phyloP scores from a whole-genome alignment of 805 yeast species.

The Teunomyces funiuensis region DNA sequence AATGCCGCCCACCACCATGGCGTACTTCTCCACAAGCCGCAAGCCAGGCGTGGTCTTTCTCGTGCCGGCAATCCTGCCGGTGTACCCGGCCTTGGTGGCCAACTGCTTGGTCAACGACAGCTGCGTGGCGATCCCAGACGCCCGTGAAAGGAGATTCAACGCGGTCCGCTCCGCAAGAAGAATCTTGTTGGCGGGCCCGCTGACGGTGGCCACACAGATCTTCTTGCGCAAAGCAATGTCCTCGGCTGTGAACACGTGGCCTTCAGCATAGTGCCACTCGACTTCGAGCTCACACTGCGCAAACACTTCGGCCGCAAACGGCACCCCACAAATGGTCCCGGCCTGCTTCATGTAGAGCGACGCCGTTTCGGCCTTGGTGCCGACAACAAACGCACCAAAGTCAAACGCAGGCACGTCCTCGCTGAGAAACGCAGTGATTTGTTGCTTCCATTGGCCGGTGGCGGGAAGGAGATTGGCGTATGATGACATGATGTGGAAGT shows the following conservation, averaged over 20 bases:
- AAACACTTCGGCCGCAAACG: conserved; percentile 85
- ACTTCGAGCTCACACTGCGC: conserved; percentile 68
- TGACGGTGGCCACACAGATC: conserved; percentile 71
- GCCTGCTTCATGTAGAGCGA: conserved; percentile 76
- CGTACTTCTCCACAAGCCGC: conserved; percentile 82
- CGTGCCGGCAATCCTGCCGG: conserved; percentile 91
- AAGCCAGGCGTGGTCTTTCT: conserved; percentile 97
- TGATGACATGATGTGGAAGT: conserved; percentile 1
- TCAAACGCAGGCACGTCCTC: conserved; percentile 96
- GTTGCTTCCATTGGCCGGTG: conserved; percentile 79
- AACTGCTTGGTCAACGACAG: conserved; percentile 54
- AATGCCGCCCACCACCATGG: conserved; percentile 94
- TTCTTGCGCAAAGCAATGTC: conserved; percentile 52
- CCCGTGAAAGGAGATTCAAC: conserved; percentile 74
- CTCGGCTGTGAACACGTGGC: conserved; percentile 44
- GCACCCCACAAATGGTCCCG: conserved; percentile 82
- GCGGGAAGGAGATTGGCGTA: conserved; percentile 64
- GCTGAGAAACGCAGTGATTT: conserved; percentile 68
- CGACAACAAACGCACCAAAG: conserved; percentile 95
- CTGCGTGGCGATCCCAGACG: conserved; percentile 86
- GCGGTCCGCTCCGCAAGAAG: conserved; percentile 85
- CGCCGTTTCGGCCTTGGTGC: conserved; percentile 67
- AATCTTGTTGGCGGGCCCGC: conserved; percentile 77
- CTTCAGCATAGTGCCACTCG: conserved; percentile 77
- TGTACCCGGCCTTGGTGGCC: conserved; percentile 69